Percentiles rank a stretch among this genome's conserved stretches.
Evolutionary conservation across 306 rosid genomes (phyloP).

Genomic region (Lotus japonicus): DNA sequence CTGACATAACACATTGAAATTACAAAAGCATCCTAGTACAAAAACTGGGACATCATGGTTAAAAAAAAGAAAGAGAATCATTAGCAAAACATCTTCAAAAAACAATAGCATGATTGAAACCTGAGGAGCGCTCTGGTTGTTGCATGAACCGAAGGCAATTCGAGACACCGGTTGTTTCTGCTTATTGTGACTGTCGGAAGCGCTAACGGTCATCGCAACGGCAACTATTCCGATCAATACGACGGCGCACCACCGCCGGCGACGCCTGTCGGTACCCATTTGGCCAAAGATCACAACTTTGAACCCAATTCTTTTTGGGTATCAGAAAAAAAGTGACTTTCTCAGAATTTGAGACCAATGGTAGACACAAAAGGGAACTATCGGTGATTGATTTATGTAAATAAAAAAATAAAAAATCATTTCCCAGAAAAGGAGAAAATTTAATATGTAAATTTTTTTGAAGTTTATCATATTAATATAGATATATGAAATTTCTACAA

Average conservation of each 20-base stretch:
- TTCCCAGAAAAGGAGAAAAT: background rate
- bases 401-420: background rate
- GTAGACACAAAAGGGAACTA: background rate
- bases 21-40: background rate
- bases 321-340: constrained; percentile 1
- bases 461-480: background rate
- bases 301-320: constrained; percentile 13
- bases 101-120: constrained; percentile 28
- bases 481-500: background rate
- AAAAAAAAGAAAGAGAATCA: constrained; percentile 22
- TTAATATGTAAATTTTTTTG: background rate
- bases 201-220: constrained; percentile 12
- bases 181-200: constrained; percentile 24
- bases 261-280: constrained; percentile 33
- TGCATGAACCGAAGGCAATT: constrained; percentile 85
- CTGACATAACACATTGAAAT: constrained; percentile 11
- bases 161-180: constrained; percentile 41
- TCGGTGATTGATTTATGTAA: background rate
- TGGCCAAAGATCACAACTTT: background rate
- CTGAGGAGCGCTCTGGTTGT: constrained; percentile 67
- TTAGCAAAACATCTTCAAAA: background rate
- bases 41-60: constrained; percentile 16
- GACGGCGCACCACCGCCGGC: constrained; percentile 25
- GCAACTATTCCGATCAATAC: constrained; percentile 18
- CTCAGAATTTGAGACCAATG: background rate